These are phyloP conservation scores for Bruguiera sexangula DNA, from an alignment of 345 rosid genomes.

Conservation along the genomic window DNA sequence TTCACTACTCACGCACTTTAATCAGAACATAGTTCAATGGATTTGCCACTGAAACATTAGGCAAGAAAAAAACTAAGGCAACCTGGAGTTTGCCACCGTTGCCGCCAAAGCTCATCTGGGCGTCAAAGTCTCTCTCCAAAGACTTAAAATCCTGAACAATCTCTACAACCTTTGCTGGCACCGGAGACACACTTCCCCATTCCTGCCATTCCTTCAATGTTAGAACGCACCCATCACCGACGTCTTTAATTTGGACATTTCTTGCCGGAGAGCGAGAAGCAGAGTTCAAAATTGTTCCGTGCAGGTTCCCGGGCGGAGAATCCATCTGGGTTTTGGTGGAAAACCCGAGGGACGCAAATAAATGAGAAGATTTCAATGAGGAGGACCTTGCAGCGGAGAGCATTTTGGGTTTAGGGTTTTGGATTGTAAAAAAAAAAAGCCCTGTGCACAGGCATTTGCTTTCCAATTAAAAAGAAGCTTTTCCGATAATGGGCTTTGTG, in stretches of 20 bases:
- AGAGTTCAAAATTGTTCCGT: conserved; percentile 26
- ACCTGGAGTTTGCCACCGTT: conserved; percentile 84
- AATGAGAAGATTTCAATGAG: conserved; percentile 27
- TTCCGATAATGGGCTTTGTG: no score
- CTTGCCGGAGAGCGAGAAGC: conserved; percentile 37
- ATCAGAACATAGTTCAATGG: no score
- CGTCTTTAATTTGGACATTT: conserved; percentile 16
- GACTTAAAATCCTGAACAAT: conserved; percentile 67
- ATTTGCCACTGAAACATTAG: no score
- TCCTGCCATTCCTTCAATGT: conserved; percentile 71
- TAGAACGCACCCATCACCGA: conserved; percentile 29
- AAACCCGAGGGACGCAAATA: conserved; percentile 18
- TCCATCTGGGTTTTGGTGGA: conserved; percentile 33
- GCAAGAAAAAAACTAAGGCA: background rate
- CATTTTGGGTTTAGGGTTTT: conserved; percentile 3
- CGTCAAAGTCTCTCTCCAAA: conserved; percentile 53
- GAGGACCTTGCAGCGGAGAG: conserved; percentile 17
- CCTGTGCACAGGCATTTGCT: no score
- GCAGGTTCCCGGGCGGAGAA: conserved; percentile 21
- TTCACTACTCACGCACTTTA: no score
- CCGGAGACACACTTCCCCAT: conserved; percentile 67
- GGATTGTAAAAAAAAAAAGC: no score
- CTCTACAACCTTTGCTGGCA: conserved; percentile 64
- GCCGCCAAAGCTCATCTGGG: conserved; percentile 72
- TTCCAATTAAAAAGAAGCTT: no score